These are phyloP conservation scores for Coffea canephora DNA, from an alignment of 257 asterid species.

Conservation along the genomic window DNA sequence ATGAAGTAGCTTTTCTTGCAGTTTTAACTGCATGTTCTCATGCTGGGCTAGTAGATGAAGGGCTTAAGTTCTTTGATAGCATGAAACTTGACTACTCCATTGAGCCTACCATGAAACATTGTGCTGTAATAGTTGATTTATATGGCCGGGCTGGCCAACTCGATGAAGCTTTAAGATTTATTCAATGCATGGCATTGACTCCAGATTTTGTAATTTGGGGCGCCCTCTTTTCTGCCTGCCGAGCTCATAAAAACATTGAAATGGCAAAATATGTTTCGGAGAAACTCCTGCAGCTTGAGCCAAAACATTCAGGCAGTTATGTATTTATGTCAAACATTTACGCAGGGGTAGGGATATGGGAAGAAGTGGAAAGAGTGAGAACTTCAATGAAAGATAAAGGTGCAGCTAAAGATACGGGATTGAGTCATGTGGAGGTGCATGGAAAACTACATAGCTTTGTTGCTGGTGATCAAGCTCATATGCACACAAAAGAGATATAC, in stretches of 20 bases:
- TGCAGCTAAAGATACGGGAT: constrained; percentile 40
- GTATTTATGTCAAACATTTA: constrained; percentile 40
- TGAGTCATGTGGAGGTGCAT: constrained; percentile 44
- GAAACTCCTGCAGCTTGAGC: constrained; percentile 37
- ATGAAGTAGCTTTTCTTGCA: constrained; percentile 37
- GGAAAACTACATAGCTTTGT: constrained; percentile 36
- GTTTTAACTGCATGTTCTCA: constrained; percentile 40
- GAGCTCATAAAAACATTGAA: constrained; percentile 41
- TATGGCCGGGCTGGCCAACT: constrained; percentile 43
- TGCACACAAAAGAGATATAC: constrained; percentile 24
- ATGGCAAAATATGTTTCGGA: constrained; percentile 34
- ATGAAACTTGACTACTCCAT: constrained; percentile 33
- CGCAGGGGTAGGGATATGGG: constrained; percentile 40
- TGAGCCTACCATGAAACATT: constrained; percentile 39
- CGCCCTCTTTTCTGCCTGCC: constrained; percentile 43
- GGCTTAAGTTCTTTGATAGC: constrained; percentile 32
- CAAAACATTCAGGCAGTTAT: constrained; percentile 41
- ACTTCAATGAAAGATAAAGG: constrained; percentile 36
- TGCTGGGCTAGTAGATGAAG: constrained; percentile 40
- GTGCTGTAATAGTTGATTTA: constrained; percentile 38
- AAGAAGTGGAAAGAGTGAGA: constrained; percentile 41
- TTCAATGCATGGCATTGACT: constrained; percentile 29
- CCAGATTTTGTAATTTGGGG: constrained; percentile 48
- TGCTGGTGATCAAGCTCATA: constrained; percentile 39
- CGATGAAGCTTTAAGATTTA: constrained; percentile 35